Percentiles rank a stretch among this genome's conserved stretches.
Evolutionary conservation across 768 basidiomycete species (phyloP).

Genomic region (Phylloporus arenicola): DNA sequence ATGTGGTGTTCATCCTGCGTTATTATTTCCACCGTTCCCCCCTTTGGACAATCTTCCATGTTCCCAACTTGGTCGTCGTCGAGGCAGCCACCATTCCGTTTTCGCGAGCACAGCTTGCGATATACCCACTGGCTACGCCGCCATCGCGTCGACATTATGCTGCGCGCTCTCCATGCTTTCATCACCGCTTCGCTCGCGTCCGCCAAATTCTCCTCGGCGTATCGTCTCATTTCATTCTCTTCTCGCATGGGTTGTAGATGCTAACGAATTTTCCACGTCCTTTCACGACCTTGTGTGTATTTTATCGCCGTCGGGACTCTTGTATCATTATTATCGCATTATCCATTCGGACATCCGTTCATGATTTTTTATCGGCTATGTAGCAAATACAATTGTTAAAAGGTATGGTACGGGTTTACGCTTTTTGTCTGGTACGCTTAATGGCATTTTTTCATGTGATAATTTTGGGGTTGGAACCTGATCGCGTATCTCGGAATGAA

Average conservation of each 20-base stretch:
- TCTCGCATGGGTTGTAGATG: conserved; percentile 12
- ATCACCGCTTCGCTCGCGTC: conserved; percentile 17
- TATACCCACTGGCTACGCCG: conserved; percentile 21
- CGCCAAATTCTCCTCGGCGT: not conserved
- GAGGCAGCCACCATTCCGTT: conserved; percentile 14
- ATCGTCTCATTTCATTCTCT: conserved; percentile 1
- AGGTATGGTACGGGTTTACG: conserved; percentile 10
- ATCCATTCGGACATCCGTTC: conserved; percentile 22
- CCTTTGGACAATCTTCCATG: conserved; percentile 23
- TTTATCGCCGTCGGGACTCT: conserved; percentile 21
- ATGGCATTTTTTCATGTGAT: conserved; percentile 17
- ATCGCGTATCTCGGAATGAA: conserved; percentile 2
- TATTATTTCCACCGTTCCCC: conserved; percentile 17
- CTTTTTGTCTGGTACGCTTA: not conserved
- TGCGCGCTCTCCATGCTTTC: conserved; percentile 19
- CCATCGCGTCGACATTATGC: conserved; percentile 18
- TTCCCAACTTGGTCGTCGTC: conserved; percentile 10
- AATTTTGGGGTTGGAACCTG: not conserved
- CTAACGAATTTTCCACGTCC: conserved; percentile 24
- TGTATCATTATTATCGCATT: conserved; percentile 36
- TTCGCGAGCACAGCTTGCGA: conserved; percentile 5
- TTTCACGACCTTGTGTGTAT: conserved; percentile 25
- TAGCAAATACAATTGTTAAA: conserved; percentile 35
- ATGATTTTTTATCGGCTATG: conserved; percentile 26
- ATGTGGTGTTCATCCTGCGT: conserved; percentile 19